Evolutionary conservation across 176 grass and related monocot species (phyloP).

Genomic region (Carex parvula): DNA sequence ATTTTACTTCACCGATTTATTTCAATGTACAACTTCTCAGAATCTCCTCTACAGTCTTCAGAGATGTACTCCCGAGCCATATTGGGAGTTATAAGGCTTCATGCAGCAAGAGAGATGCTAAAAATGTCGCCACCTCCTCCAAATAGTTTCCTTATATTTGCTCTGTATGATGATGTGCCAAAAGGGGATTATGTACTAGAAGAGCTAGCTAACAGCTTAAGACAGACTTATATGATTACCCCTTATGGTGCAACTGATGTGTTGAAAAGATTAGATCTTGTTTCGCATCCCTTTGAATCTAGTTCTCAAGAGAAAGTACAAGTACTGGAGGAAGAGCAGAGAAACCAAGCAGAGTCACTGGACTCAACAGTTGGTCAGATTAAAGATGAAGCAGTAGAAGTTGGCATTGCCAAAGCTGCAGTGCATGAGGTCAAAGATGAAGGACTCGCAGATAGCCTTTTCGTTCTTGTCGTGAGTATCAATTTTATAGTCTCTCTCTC

Average conservation of each 20-base stretch:
- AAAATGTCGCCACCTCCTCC: conserved; percentile 69
- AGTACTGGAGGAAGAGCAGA: conserved; percentile 33
- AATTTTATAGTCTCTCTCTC: neutral
- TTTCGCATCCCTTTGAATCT: conserved; percentile 13
- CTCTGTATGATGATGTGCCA: conserved; percentile 64
- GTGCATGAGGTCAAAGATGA: conserved; percentile 68
- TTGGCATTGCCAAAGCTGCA: conserved; percentile 50
- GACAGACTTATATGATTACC: conserved; percentile 52
- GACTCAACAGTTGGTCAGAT: conserved; percentile 60
- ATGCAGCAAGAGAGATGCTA: conserved; percentile 81
- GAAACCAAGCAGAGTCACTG: conserved; percentile 36
- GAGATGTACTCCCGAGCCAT: conserved; percentile 65
- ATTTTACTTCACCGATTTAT: conserved; percentile 72
- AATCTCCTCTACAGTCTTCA: conserved; percentile 53
- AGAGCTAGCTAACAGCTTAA: conserved; percentile 68
- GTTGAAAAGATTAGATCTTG: conserved; percentile 57
- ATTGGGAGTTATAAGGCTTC: conserved; percentile 82
- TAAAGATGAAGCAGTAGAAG: conserved; percentile 64
- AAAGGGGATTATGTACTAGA: conserved; percentile 83
- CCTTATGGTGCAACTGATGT: conserved; percentile 58
- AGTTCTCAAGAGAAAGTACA: conserved; percentile 33
- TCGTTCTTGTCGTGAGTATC: conserved; percentile 56
- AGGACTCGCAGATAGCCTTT: conserved; percentile 74
- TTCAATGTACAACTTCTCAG: conserved; percentile 45
- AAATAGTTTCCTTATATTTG: conserved; percentile 70